Percentiles rank a stretch among this genome's conserved stretches.
Evolutionary conservation across 257 asterid species (phyloP).

Genomic region (Solanum acaule): DNA sequence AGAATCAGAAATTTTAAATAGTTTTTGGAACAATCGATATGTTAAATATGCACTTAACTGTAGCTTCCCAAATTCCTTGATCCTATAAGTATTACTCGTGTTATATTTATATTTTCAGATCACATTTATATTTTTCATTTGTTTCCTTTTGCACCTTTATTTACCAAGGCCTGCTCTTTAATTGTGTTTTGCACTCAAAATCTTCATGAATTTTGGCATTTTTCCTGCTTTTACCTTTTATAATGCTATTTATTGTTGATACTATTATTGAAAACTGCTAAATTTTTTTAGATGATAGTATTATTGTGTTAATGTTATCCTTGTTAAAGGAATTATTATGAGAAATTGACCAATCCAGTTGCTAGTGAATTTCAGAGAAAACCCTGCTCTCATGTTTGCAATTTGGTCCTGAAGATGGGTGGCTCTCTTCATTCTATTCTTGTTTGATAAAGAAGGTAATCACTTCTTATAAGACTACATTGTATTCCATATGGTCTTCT

Average conservation of each 20-base stretch:
- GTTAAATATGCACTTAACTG: not conserved
- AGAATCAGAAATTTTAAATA: not conserved
- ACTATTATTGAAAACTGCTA: not conserved
- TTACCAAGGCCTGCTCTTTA: not conserved
- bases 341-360: not conserved
- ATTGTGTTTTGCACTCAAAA: not conserved
- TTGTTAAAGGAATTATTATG: conserved; percentile 5
- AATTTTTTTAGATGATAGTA: not conserved
- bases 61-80: not conserved
- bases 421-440: conserved; percentile 94
- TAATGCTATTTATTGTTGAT: not conserved
- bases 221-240: not conserved
- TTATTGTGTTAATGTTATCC: not conserved
- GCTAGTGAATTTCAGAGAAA: conserved; percentile 49
- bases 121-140: not conserved
- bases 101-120: not conserved
- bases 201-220: not conserved
- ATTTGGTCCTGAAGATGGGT: conserved; percentile 79
- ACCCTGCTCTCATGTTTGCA: conserved; percentile 60
- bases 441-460: conserved; percentile 90
- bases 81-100: not conserved
- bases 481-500: not conserved
- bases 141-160: not conserved
- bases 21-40: not conserved
- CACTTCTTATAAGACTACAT: not conserved